phyloP scores from a whole-genome alignment of 345 rosid genomes.

The Cardamine chenopodiifolia region DNA sequence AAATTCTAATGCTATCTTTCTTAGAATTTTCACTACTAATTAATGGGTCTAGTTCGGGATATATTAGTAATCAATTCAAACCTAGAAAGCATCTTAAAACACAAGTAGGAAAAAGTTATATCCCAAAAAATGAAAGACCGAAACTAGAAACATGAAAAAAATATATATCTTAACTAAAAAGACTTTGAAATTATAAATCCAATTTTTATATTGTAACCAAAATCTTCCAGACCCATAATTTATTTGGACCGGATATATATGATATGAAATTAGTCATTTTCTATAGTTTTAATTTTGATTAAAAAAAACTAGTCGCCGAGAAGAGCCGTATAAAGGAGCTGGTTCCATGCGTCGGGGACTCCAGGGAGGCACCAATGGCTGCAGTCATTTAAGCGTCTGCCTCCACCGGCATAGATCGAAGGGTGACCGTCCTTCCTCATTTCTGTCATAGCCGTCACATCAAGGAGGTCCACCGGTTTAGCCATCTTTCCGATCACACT shows the following conservation, averaged over 20 bases:
- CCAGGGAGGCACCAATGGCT: slow-evolving; percentile 90
- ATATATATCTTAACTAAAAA: too few relatives aligned
- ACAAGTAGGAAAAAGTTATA: too few relatives aligned
- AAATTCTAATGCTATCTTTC: too few relatives aligned
- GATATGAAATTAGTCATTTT: not conserved
- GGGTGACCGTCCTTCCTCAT: slow-evolving; percentile 75
- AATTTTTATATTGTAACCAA: too few relatives aligned
- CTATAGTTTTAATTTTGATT: not conserved
- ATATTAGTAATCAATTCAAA: too few relatives aligned
- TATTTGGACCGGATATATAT: not conserved
- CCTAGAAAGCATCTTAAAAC: too few relatives aligned
- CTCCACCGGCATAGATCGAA: slow-evolving; percentile 50
- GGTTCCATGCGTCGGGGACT: slow-evolving; percentile 77
- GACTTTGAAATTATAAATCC: too few relatives aligned
- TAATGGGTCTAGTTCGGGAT: too few relatives aligned
- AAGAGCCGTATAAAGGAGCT: slow-evolving; percentile 53
- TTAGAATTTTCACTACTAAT: too few relatives aligned
- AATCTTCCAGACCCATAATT: too few relatives aligned
- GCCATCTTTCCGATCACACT: slow-evolving; percentile 48
- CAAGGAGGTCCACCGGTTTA: slow-evolving; percentile 55
- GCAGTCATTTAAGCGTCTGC: slow-evolving; percentile 46
- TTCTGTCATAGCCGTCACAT: slow-evolving; percentile 59
- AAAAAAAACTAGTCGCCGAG: not conserved
- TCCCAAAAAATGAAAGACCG: too few relatives aligned
- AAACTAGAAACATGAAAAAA: too few relatives aligned